Percentiles rank a stretch among this genome's conserved stretches.
Conservation (phyloP, 2,329 filamentous ascomycete genomes). For the Dactylellina haptotyla region DNA sequence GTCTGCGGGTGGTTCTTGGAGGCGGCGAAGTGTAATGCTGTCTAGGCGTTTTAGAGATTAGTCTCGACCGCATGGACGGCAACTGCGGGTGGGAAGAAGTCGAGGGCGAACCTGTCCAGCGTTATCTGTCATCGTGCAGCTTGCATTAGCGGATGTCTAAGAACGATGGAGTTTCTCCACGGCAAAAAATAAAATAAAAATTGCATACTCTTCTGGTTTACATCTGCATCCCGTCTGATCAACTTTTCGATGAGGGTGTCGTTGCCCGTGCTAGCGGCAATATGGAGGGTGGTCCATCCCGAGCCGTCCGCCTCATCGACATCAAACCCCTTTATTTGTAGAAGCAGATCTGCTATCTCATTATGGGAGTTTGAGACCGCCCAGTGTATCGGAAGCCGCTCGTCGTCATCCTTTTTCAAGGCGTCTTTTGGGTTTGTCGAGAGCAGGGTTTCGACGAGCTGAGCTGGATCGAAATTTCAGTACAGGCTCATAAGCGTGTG, state of each 20-base stretch:
- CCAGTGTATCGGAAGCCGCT: constrained; percentile 93
- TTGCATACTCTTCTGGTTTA: constrained; percentile 76
- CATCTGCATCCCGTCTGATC: constrained; percentile 75
- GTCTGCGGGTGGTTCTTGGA: constrained; percentile 89
- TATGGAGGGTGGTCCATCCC: constrained; percentile 87
- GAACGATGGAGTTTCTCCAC: no score
- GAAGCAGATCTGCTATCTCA: constrained; percentile 76
- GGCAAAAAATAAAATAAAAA: no score
- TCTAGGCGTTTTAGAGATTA: constrained; percentile 65
- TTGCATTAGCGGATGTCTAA: constrained; percentile 22
- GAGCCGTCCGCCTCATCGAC: constrained; percentile 79
- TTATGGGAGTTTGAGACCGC: constrained; percentile 83
- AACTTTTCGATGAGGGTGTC: constrained; percentile 76
- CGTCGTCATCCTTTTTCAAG: constrained; percentile 79
- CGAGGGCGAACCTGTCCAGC: constrained; percentile 69
- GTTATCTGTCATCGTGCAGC: constrained; percentile 65
- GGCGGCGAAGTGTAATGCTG: constrained; percentile 87
- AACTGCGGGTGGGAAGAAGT: neutral
- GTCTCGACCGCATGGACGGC: constrained; percentile 16
- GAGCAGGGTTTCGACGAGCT: constrained; percentile 75
- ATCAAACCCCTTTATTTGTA: constrained; percentile 78
- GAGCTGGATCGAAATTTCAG: constrained; percentile 29
- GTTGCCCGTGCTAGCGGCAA: constrained; percentile 76
- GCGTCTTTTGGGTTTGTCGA: constrained; percentile 84
- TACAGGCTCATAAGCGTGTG: neutral